Evolutionary conservation across 139 green algal genomes (phyloP).

Genomic region (Coelastrella sp.): DNA sequence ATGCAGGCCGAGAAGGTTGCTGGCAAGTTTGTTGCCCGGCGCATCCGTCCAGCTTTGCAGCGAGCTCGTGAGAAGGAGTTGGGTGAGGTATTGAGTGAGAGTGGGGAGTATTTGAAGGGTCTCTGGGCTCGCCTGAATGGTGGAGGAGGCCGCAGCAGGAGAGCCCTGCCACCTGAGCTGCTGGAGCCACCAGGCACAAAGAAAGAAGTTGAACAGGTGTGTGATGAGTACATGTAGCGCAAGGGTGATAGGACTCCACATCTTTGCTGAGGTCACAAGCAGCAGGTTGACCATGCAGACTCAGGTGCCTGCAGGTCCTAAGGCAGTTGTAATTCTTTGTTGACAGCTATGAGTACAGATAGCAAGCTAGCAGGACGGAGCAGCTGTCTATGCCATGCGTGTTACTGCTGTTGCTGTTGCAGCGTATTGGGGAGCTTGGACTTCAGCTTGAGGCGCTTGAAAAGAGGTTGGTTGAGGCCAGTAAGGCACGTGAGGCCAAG

Average conservation of each 20-base stretch:
- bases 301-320: too few relatives aligned
- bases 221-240: too few relatives aligned
- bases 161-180: slow-evolving; percentile 59
- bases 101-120: slow-evolving; percentile 67
- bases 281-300: too few relatives aligned
- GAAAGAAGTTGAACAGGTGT: slow-evolving; percentile 64
- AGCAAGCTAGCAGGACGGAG: too few relatives aligned
- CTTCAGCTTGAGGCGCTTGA: slow-evolving; percentile 82
- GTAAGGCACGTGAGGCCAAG: slow-evolving; percentile 83
- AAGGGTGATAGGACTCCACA: too few relatives aligned
- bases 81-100: slow-evolving; percentile 63
- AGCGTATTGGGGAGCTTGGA: slow-evolving; percentile 65
- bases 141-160: slow-evolving; percentile 30
- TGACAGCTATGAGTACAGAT: too few relatives aligned
- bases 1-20: slow-evolving; percentile 76
- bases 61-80: slow-evolving; percentile 64
- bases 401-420: not conserved
- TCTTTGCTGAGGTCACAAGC: too few relatives aligned
- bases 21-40: slow-evolving; percentile 76
- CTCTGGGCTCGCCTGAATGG: slow-evolving; percentile 89
- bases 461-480: slow-evolving; percentile 85
- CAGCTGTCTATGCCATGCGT: too few relatives aligned
- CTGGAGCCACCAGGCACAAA: slow-evolving; percentile 60
- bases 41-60: slow-evolving; percentile 79
- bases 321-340: too few relatives aligned